A percentile compares a stretch with the other conserved stretches of the same genome.
Evolutionary conservation across 2,329 filamentous ascomycete species (phyloP).

Genomic region (Penicillium sp.): DNA sequence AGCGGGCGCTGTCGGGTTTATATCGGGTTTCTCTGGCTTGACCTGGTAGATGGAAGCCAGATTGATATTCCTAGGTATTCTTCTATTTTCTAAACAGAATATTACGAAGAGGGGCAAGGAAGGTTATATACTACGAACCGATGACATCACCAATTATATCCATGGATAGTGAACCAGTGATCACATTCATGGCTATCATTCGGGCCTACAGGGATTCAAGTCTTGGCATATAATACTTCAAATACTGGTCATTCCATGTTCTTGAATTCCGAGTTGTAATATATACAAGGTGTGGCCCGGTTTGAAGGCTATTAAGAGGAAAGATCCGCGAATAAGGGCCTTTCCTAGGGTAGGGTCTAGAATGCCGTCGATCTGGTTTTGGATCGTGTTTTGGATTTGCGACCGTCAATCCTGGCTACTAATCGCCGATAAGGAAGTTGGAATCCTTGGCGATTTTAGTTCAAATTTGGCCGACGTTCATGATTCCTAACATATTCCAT

Average conservation of each 20-base stretch:
- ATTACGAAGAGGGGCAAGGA: background rate
- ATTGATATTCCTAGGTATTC: background rate
- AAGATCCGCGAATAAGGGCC: background rate
- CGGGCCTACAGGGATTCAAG: background rate
- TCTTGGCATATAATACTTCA: background rate
- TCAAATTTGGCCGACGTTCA: too few relatives aligned
- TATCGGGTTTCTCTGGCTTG: background rate
- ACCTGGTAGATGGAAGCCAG: background rate
- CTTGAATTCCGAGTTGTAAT: background rate
- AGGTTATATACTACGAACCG: background rate
- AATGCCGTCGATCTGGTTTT: background rate
- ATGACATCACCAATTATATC: background rate
- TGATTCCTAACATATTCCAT: too few relatives aligned
- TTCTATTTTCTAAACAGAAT: background rate
- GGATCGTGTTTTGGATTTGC: background rate
- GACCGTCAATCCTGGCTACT: background rate
- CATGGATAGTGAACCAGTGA: background rate
- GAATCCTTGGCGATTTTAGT: too few relatives aligned
- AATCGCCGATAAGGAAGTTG: too few relatives aligned
- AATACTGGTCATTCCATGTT: background rate
- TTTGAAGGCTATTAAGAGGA: background rate
- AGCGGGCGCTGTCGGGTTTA: background rate
- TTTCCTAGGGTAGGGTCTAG: background rate
- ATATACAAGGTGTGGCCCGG: background rate
- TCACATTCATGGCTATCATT: background rate